Base-by-base conservation (phyloP, 192 early-diverging fungal species). In the Entomortierella lignicola region DNA sequence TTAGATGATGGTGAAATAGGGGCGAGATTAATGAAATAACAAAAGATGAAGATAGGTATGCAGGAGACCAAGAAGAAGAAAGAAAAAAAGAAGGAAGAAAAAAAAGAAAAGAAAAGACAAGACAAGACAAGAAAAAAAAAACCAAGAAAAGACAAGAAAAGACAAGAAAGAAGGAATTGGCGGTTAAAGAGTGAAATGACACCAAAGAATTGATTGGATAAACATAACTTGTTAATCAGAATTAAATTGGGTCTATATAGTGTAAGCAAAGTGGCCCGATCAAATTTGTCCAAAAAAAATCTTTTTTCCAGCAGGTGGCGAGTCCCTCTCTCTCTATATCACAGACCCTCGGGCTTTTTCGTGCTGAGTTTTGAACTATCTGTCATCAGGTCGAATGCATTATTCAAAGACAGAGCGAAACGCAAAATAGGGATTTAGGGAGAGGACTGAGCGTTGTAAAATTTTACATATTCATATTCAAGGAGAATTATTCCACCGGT, bases 121-220 rank as follows among this genome's bases (percentile, higher is more conserved):
- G n/a, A n/a, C n/a, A 31, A 31, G n/a, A 34, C 21, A 27, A 41
- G 31, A 57, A n/a, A 12, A 29, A 58, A n/a, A 31, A 48, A 34
- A 50, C 26, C 10, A 42, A 70, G 50, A 29, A 42, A 52, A 50
- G 55, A 25, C 27, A 47, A 48, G 30, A 60, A 51, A 54, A 31
- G 17, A 55, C 43, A 68, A 37, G 34, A 66, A 17, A 30, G 3
- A 48, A 68, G 13, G n/a, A n/a, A n/a, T n/a, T 4, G 21, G 48
- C 27, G 55, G 50, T 37, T 52, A 43, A 43, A 31, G 7, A 44
- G 2, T 39, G 31, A 5, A 27, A 31, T 2, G 27, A 4, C 12
- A 11, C 25, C 2, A 37, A 37, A 37, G 34, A 37, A 10, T 37
- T 37, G 34, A 37, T 37, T 37, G 34, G 10, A 37, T 4, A 37